phyloP scores from a whole-genome alignment of 306 rosid genomes.

The Inga leiocalycina region DNA sequence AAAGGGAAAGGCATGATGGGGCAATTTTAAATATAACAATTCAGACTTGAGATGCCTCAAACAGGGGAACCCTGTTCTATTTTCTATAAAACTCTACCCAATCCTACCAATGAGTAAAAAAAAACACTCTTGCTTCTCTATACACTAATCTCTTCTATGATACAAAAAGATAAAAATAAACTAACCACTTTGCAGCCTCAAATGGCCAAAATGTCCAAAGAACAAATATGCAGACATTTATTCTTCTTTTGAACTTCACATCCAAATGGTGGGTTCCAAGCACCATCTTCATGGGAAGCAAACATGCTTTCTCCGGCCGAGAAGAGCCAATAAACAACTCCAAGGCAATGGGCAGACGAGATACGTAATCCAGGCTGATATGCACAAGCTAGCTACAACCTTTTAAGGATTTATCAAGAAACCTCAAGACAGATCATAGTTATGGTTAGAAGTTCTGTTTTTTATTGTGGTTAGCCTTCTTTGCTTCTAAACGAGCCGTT shows the following conservation, averaged over 20 bases:
- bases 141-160: conserved; percentile 30
- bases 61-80: neutral
- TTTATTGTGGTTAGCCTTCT: conserved; percentile 39
- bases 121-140: conserved; percentile 41
- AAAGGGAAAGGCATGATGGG: neutral
- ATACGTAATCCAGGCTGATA: conserved; percentile 11
- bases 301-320: conserved; percentile 28
- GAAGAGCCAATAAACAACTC: conserved; percentile 23
- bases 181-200: conserved; percentile 31
- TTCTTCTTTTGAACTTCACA: conserved; percentile 33
- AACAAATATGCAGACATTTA: conserved; percentile 22
- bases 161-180: conserved; percentile 33
- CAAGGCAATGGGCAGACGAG: neutral
- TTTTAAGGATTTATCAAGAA: conserved; percentile 29
- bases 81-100: conserved; percentile 26
- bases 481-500: conserved; percentile 86
- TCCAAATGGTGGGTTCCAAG: conserved; percentile 35
- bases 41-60: conserved; percentile 8
- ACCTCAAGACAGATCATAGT: conserved; percentile 24
- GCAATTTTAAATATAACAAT: neutral
- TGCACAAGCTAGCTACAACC: conserved; percentile 26
- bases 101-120: conserved; percentile 1
- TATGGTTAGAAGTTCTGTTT: conserved; percentile 33
- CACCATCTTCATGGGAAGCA: conserved; percentile 34
- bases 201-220: conserved; percentile 36